Evolutionary conservation across 192 early-diverging fungal species (phyloP).

Genomic region (Diversispora epigaea): DNA sequence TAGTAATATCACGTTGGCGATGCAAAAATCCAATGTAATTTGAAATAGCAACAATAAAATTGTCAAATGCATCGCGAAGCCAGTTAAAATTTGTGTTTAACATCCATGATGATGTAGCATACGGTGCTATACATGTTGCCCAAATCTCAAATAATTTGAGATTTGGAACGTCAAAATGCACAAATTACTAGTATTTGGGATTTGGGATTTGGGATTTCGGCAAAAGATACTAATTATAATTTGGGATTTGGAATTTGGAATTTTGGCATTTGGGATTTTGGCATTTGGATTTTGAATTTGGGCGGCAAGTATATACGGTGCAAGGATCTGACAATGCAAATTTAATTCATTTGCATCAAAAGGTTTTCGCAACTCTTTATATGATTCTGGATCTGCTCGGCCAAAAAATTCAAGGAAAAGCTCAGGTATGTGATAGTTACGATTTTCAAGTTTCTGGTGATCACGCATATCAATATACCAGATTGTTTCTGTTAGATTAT

Average conservation of each 20-base stretch:
- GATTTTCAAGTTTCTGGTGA: no score
- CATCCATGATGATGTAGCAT: not conserved
- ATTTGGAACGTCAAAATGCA: no score
- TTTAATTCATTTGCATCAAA: conserved; percentile 3
- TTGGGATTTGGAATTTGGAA: no score
- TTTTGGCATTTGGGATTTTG: no score
- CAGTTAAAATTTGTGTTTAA: not conserved
- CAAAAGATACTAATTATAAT: no score
- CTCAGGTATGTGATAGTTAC: no score
- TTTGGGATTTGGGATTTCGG: no score
- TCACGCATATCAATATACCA: conserved; percentile 11
- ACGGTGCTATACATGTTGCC: no score
- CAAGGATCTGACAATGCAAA: not conserved
- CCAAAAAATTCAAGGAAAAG: conserved; percentile 11
- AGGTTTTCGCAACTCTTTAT: not conserved
- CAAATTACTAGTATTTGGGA: no score
- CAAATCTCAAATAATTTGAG: no score
- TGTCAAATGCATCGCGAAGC: not conserved
- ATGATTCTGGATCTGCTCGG: conserved; percentile 3
- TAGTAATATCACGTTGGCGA: not conserved
- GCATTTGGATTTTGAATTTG: no score
- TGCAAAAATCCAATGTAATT: not conserved
- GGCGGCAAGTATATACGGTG: no score
- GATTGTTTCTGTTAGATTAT: not conserved
- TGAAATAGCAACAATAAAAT: not conserved